Conservation (phyloP, 2,329 filamentous ascomycete genomes). For the Bertia moriformis region DNA sequence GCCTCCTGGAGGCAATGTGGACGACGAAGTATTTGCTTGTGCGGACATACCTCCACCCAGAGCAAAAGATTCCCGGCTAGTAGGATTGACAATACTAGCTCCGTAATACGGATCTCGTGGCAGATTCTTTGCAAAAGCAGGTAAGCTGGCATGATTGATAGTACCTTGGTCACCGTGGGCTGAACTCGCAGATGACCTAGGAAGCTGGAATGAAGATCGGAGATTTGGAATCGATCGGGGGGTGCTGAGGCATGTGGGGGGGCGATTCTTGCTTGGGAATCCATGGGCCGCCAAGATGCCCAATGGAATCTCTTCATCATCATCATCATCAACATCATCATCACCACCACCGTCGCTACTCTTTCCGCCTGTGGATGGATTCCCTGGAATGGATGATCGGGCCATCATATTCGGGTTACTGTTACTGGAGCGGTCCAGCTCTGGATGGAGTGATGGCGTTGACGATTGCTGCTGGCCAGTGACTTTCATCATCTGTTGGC, state of each 20-base stretch:
- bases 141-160: slow-evolving; percentile 27
- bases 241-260: slow-evolving; percentile 32
- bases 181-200: neutral
- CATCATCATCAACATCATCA: too few relatives aligned
- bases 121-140: slow-evolving; percentile 40
- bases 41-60: slow-evolving; percentile 17
- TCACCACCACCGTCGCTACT: too few relatives aligned
- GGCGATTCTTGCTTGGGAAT: slow-evolving; percentile 38
- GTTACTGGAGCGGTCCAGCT: neutral
- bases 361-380: neutral
- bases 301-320: slow-evolving; percentile 47
- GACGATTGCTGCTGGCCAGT: slow-evolving; percentile 26
- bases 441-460: neutral
- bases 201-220: slow-evolving; percentile 4
- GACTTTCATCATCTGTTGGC: slow-evolving; percentile 51
- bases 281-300: slow-evolving; percentile 47
- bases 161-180: slow-evolving; percentile 13
- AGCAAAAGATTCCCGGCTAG: slow-evolving; percentile 37
- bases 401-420: neutral
- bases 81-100: slow-evolving; percentile 37
- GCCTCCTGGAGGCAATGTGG: too few relatives aligned
- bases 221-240: slow-evolving; percentile 31
- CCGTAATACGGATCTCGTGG: slow-evolving; percentile 44
- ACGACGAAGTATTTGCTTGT: neutral
- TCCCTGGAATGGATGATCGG: neutral